Evolutionary conservation across 805 yeast genomes (phyloP).

Genomic region (Nakazawaea peltata): DNA sequence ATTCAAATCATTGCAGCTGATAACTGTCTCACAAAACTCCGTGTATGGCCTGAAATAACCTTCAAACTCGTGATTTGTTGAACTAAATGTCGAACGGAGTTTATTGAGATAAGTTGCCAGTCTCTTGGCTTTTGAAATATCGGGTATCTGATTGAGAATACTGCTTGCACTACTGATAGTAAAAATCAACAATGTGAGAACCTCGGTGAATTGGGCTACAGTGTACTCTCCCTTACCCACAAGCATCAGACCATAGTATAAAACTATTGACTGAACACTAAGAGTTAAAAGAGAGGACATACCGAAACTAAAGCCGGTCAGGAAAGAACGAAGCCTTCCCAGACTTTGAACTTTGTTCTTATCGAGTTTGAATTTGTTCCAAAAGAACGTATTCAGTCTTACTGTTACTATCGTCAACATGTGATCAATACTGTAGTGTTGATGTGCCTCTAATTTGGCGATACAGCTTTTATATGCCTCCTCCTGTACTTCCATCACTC

Average conservation of each 20-base stretch:
- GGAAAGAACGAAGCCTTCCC: constrained; percentile 46
- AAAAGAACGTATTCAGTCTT: constrained; percentile 43
- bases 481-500: constrained; percentile 46
- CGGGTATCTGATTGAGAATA: constrained; percentile 64
- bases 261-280: constrained; percentile 61
- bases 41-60: constrained; percentile 26
- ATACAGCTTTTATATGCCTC: constrained; percentile 48
- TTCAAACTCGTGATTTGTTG: constrained; percentile 26
- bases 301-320: constrained; percentile 64
- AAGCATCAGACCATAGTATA: constrained; percentile 74
- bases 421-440: constrained; percentile 47
- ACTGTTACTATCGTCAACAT: constrained; percentile 58
- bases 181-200: constrained; percentile 65
- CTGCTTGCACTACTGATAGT: constrained; percentile 59
- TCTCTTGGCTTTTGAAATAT: constrained; percentile 69
- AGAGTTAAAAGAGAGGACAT: constrained; percentile 43
- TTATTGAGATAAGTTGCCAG: constrained; percentile 50
- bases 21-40: constrained; percentile 11
- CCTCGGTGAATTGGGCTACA: constrained; percentile 52
- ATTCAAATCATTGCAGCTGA: constrained; percentile 34
- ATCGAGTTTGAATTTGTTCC: constrained; percentile 22
- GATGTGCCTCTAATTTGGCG: constrained; percentile 42
- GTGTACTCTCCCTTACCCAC: constrained; percentile 52
- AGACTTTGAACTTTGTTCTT: constrained; percentile 23
- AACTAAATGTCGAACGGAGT: constrained; percentile 26